phyloP scores from a whole-genome alignment of 257 asterid species.

The Ballota nigra region DNA sequence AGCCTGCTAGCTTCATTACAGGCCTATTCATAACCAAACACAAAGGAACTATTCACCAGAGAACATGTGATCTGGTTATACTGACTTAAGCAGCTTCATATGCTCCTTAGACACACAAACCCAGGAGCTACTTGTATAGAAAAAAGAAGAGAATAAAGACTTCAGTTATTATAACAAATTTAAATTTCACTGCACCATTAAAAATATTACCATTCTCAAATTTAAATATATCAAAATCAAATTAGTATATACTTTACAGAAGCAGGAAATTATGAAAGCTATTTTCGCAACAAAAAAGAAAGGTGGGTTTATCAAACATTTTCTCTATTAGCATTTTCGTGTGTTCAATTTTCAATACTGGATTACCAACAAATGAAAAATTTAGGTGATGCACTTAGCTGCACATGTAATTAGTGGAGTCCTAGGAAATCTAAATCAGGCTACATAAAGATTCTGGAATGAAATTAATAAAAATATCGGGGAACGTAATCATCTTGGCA shows the following conservation, averaged over 20 bases:
- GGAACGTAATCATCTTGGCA: background rate
- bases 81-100: background rate
- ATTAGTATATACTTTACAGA: background rate
- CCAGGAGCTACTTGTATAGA: background rate
- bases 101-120: conserved; percentile 1
- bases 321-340: background rate
- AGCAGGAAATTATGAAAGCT: background rate
- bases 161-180: background rate
- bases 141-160: background rate
- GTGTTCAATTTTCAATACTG: background rate
- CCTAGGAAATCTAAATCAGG: background rate
- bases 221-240: background rate
- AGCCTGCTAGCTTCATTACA: background rate
- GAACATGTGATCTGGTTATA: background rate
- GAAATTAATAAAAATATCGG: background rate
- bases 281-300: background rate
- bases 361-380: background rate
- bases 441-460: background rate
- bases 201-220: background rate
- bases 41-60: background rate
- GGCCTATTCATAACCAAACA: background rate
- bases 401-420: background rate
- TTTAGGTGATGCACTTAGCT: background rate
- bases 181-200: background rate
- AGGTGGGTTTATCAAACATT: background rate